Conservation (phyloP, 1,284 basidiomycete genomes). For the Trichosporon sp. region DNA sequence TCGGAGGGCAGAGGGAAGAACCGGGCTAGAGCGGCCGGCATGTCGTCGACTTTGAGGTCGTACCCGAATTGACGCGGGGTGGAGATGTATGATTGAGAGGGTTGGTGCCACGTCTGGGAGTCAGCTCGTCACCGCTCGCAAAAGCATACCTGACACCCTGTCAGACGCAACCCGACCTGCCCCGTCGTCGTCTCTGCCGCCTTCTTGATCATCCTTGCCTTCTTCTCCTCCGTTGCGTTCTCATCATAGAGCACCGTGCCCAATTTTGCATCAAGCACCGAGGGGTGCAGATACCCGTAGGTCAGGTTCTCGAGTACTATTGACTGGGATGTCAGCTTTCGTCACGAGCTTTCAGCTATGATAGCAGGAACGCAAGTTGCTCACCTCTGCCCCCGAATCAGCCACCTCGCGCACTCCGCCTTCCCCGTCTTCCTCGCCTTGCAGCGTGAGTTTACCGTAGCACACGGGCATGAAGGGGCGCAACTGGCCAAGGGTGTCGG, state of each 20-base stretch:
- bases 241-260: slow-evolving; percentile 73
- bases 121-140: slow-evolving; percentile 14
- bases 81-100: slow-evolving; percentile 62
- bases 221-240: slow-evolving; percentile 72
- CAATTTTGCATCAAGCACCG: slow-evolving; percentile 88
- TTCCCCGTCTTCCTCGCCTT: slow-evolving; percentile 62
- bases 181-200: slow-evolving; percentile 72
- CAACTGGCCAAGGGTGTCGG: slow-evolving; percentile 40
- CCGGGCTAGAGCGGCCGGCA: slow-evolving; percentile 71
- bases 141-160: slow-evolving; percentile 78
- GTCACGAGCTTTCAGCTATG: no score
- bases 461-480: slow-evolving; percentile 69
- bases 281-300: slow-evolving; percentile 72
- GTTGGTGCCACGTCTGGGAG: slow-evolving; percentile 72
- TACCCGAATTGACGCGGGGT: slow-evolving; percentile 82
- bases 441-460: slow-evolving; percentile 70
- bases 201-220: slow-evolving; percentile 71
- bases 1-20: slow-evolving; percentile 69
- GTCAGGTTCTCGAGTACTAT: slow-evolving; percentile 85
- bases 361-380: neutral
- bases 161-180: slow-evolving; percentile 76
- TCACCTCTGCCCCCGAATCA: slow-evolving; percentile 39
- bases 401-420: slow-evolving; percentile 31
- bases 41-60: slow-evolving; percentile 67
- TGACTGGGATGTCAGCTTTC: slow-evolving; percentile 60